Evolutionary conservation across 2,329 filamentous ascomycete genomes (phyloP).

Genomic region (Coleophoma eucalyptorum): DNA sequence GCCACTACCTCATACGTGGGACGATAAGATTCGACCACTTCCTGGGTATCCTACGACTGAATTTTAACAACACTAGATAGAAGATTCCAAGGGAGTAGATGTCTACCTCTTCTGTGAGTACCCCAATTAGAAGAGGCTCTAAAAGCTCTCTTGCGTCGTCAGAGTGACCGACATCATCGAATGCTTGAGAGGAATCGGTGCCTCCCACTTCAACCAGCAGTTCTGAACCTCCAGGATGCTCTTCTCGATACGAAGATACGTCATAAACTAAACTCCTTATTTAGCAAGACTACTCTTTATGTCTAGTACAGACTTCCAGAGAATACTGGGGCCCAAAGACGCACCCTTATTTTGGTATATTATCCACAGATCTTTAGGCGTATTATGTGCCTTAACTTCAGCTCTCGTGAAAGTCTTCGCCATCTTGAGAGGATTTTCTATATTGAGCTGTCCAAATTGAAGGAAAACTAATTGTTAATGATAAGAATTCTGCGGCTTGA

Average conservation of each 20-base stretch:
- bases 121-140: constrained; percentile 50
- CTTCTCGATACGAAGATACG: constrained; percentile 50
- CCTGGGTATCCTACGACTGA: not conserved
- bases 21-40: constrained; percentile 1
- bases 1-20: constrained; percentile 2
- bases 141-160: constrained; percentile 39
- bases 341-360: constrained; percentile 51
- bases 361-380: constrained; percentile 46
- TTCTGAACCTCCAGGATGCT: constrained; percentile 72
- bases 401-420: constrained; percentile 18
- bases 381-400: constrained; percentile 47
- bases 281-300: constrained; percentile 3
- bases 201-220: constrained; percentile 75
- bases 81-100: not conserved
- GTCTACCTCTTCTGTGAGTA: constrained; percentile 51
- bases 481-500: no score
- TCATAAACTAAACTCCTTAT: constrained; percentile 45
- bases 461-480: not conserved
- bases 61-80: not conserved
- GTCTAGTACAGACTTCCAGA: not conserved
- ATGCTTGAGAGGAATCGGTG: constrained; percentile 73
- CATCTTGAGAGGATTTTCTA: not conserved
- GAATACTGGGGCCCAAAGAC: not conserved
- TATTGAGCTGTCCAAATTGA: no score
- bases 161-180: constrained; percentile 82